These are phyloP conservation scores for Pleurotus ostreatus DNA, from an alignment of 768 basidiomycete species.

Conservation along the genomic window DNA sequence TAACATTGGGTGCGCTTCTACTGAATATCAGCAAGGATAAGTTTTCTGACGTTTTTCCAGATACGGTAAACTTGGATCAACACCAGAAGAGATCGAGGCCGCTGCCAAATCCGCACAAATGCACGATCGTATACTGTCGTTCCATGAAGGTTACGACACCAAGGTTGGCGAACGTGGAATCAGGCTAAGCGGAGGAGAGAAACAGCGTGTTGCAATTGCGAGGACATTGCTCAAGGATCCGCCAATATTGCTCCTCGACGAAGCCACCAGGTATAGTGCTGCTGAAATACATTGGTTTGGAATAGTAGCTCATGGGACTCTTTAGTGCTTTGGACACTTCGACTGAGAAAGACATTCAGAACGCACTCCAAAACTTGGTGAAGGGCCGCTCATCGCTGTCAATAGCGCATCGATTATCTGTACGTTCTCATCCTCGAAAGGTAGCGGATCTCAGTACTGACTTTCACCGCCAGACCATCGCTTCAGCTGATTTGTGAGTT, in stretches of 20 bases:
- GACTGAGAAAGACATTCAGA: slow-evolving; percentile 88
- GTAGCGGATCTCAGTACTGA: slow-evolving; percentile 10
- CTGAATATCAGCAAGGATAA: slow-evolving; percentile 1
- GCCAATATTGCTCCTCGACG: slow-evolving; percentile 73
- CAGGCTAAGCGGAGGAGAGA: slow-evolving; percentile 82
- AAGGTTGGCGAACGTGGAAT: slow-evolving; percentile 89
- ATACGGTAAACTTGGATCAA: slow-evolving; percentile 74
- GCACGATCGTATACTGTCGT: slow-evolving; percentile 79
- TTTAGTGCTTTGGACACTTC: slow-evolving; percentile 80
- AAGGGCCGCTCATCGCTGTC: slow-evolving; percentile 70
- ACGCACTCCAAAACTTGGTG: slow-evolving; percentile 77
- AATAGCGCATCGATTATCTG: slow-evolving; percentile 77
- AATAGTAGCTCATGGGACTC: neutral
- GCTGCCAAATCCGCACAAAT: slow-evolving; percentile 83
- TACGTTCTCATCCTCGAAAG: slow-evolving; percentile 29
- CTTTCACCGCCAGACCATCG: slow-evolving; percentile 38
- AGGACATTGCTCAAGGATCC: slow-evolving; percentile 85
- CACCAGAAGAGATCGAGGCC: slow-evolving; percentile 68
- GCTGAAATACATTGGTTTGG: too few species aligned
- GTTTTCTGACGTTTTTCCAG: slow-evolving; percentile 22
- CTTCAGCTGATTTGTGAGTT: slow-evolving; percentile 58
- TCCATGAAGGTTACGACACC: slow-evolving; percentile 85
- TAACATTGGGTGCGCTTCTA: slow-evolving; percentile 58
- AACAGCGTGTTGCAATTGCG: slow-evolving; percentile 86
- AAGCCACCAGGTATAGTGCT: slow-evolving; percentile 58